Percentiles rank a stretch among this genome's conserved stretches.
Evolutionary conservation across 2,329 filamentous ascomycete genomes (phyloP).

Genomic region (Pestalotiopsis sp.): DNA sequence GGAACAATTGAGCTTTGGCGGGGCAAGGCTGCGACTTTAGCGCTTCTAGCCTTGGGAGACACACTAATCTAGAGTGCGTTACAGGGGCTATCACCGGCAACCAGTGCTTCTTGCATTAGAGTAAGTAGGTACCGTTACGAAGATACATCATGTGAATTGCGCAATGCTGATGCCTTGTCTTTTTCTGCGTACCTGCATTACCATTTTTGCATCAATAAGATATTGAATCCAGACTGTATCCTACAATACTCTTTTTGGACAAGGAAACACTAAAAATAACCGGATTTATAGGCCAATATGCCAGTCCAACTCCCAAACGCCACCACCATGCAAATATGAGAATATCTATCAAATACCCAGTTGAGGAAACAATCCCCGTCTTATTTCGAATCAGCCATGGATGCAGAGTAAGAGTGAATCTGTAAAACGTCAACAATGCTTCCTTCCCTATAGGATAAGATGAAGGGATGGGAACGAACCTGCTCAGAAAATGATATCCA

Average conservation of each 20-base stretch:
- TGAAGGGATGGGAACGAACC: slow-evolving; percentile 45
- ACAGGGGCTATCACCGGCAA: neutral
- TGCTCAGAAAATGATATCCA: slow-evolving; percentile 76
- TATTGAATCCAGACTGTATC: no score
- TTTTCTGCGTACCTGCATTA: neutral
- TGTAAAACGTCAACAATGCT: neutral
- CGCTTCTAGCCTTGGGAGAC: slow-evolving; percentile 5
- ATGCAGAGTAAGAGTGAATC: slow-evolving; percentile 36
- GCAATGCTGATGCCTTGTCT: neutral
- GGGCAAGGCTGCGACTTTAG: slow-evolving; percentile 20
- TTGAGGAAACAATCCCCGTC: neutral
- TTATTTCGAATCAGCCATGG: neutral
- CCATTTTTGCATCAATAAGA: no score
- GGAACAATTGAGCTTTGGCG: slow-evolving; percentile 19
- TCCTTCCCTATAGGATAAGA: neutral
- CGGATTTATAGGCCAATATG: neutral
- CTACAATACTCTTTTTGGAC: neutral
- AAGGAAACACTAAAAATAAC: neutral
- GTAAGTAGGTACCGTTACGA: neutral
- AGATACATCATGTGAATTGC: neutral
- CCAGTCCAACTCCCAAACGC: slow-evolving; percentile 2
- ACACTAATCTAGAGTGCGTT: neutral
- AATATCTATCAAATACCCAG: neutral
- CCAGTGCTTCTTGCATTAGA: neutral
- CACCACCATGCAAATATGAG: slow-evolving; percentile 1